A percentile compares a stretch with the other conserved stretches of the same genome.
These are phyloP conservation scores for Ceratocystis albifundus DNA, from an alignment of 2,329 filamentous ascomycete genomes.

Conservation along the genomic window DNA sequence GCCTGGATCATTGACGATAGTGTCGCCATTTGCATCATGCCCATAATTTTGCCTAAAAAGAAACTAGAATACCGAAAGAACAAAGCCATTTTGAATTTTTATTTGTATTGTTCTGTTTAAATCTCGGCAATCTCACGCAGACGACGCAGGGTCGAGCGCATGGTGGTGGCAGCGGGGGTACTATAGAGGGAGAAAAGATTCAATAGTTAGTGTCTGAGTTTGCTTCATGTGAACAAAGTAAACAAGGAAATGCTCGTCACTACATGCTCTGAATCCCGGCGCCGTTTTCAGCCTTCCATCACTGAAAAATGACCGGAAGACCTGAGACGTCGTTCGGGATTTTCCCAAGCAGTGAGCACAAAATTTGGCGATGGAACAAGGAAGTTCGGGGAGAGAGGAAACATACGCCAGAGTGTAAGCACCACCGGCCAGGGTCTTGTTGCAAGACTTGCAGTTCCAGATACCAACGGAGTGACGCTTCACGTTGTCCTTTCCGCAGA, in stretches of 20 bases:
- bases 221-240: background rate
- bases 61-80: slow-evolving; percentile 17
- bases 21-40: slow-evolving; percentile 22
- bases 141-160: slow-evolving; percentile 92
- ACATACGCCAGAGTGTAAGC: slow-evolving; percentile 96
- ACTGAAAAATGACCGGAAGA: background rate
- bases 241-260: background rate
- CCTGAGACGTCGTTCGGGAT: background rate
- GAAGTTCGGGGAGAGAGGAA: slow-evolving; percentile 12
- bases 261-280: background rate
- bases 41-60: slow-evolving; percentile 22
- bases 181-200: slow-evolving; percentile 36
- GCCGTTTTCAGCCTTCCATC: no score
- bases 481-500: slow-evolving; percentile 95
- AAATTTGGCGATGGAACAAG: background rate
- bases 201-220: slow-evolving; percentile 27
- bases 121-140: slow-evolving; percentile 96
- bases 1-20: slow-evolving; percentile 21
- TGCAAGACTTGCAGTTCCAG: slow-evolving; percentile 93
- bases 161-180: slow-evolving; percentile 84
- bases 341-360: background rate
- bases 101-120: slow-evolving; percentile 40
- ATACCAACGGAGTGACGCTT: slow-evolving; percentile 86
- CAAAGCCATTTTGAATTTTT: slow-evolving; percentile 24
- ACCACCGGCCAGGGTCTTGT: slow-evolving; percentile 70